Evolutionary conservation across 768 basidiomycete species (phyloP).

Genomic region (Leccinum sublutescens): DNA sequence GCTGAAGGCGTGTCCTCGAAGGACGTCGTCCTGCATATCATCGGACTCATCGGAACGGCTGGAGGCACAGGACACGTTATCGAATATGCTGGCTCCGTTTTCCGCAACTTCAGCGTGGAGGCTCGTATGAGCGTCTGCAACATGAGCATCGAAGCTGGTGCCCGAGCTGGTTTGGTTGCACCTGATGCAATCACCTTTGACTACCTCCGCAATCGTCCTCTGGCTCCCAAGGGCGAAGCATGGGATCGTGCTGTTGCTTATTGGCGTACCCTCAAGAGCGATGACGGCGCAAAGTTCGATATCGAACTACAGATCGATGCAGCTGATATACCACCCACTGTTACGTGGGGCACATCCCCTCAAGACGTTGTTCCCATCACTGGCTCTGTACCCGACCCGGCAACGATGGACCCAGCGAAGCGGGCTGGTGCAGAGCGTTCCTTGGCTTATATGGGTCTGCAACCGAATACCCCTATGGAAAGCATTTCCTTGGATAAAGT

Average conservation of each 20-base stretch:
- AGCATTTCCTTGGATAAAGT: slow-evolving; percentile 82
- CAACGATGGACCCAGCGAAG: slow-evolving; percentile 61
- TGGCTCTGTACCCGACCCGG: slow-evolving; percentile 77
- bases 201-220: slow-evolving; percentile 78
- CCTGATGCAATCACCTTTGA: slow-evolving; percentile 86
- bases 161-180: slow-evolving; percentile 90
- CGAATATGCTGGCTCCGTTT: slow-evolving; percentile 88
- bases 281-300: slow-evolving; percentile 84
- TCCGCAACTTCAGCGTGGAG: slow-evolving; percentile 85
- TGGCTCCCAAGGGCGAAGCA: slow-evolving; percentile 78
- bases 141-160: slow-evolving; percentile 95
- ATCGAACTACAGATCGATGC: slow-evolving; percentile 77
- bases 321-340: slow-evolving; percentile 83
- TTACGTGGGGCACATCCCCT: slow-evolving; percentile 93
- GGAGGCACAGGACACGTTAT: slow-evolving; percentile 91
- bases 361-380: slow-evolving; percentile 86
- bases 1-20: slow-evolving; percentile 83
- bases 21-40: slow-evolving; percentile 88
- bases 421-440: slow-evolving; percentile 71
- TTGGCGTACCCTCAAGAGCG: slow-evolving; percentile 77
- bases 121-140: slow-evolving; percentile 90
- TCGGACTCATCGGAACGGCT: slow-evolving; percentile 89
- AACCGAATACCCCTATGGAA: slow-evolving; percentile 74
- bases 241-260: slow-evolving; percentile 87
- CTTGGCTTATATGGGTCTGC: slow-evolving; percentile 84